Base-by-base conservation (phyloP, 2,329 filamentous ascomycete genomes). In the Fusarium succisae region DNA sequence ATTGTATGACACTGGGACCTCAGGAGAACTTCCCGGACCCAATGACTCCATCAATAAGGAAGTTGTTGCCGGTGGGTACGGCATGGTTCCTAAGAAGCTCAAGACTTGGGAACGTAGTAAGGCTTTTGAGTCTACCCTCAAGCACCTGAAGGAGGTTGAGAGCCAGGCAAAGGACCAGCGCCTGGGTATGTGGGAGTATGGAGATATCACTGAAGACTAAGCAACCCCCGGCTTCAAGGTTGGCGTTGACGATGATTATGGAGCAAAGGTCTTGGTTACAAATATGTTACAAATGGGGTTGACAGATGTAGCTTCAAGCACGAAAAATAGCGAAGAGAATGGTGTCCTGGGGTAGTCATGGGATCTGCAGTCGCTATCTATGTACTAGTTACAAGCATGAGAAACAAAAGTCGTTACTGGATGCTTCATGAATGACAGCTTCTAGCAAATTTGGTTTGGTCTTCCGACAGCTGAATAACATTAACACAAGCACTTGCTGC, bases 171-270 rank as follows among this genome's bases (percentile, higher is more conserved):
- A 97, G 89, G 86, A 89, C 63, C 91, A 91, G 65, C 90, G 95
- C 72, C 87, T 91, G 75, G 96, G 96, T 48, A 96, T 98, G 89
- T 99, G 96, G 95, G 96, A 99, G 88, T 99, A 98, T 83, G 96
- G 96, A 77, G 96, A 98, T 82, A 88, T 98, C 80, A 97, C 94
- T 20, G 95, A 98, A 86, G 94, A 97, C 80, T 95, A 91, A 82
- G 58, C n/a, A 41, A 20, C 26, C 37, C 53, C 44, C 43, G 28
- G 37, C 47, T 38, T 32, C 24, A 51, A 41, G 48, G 18, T 43
- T 43, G 37, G 4, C 26, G 37, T 26, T 28, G 35, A 9, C 37
- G 24, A 54, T 54, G 44, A 63, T 61, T 64, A 64, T 56, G 53
- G 41, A 64, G 50, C 51, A 64, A 62, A 38, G 30, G n/a, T 38